These are phyloP conservation scores for Nemania sp. DNA, from an alignment of 2,329 filamentous ascomycete species.

Conservation along the genomic window DNA sequence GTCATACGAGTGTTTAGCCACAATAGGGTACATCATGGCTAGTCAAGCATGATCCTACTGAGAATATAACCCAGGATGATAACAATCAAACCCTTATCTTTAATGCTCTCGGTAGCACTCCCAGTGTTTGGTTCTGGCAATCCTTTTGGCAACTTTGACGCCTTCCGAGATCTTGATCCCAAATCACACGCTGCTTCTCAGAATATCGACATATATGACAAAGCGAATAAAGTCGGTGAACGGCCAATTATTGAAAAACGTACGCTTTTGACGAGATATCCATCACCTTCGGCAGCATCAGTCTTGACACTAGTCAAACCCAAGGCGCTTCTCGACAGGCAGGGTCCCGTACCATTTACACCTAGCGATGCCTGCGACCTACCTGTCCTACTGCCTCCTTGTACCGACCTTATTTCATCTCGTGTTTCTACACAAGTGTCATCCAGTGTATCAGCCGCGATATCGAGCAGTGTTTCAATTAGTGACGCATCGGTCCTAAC, in stretches of 20 bases:
- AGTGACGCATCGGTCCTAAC: conserved; percentile 1
- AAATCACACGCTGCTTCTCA: neutral
- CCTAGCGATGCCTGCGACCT: neutral
- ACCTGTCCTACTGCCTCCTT: too few relatives aligned
- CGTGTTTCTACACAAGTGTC: too few relatives aligned
- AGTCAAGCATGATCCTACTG: conserved; percentile 6
- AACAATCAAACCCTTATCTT: conserved; percentile 8
- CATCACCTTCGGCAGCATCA: neutral
- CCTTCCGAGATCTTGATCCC: neutral
- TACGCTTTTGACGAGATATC: neutral
- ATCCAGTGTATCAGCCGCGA: conserved; percentile 14
- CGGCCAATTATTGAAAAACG: neutral
- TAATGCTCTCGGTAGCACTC: conserved; percentile 23
- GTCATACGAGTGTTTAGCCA: neutral
- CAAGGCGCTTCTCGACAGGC: neutral
- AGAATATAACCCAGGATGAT: conserved; percentile 24
- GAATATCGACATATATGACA: neutral
- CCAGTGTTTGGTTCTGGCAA: neutral
- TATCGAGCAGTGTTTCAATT: conserved; percentile 23
- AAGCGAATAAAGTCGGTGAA: neutral
- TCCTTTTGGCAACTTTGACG: conserved; percentile 4
- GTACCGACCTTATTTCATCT: too few relatives aligned
- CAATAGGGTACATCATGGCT: conserved; percentile 19
- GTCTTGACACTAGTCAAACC: neutral
- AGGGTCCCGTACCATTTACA: too few relatives aligned